Base-by-base conservation (phyloP, 177 flowering plant genomes). In the Telopea speciosissima region DNA sequence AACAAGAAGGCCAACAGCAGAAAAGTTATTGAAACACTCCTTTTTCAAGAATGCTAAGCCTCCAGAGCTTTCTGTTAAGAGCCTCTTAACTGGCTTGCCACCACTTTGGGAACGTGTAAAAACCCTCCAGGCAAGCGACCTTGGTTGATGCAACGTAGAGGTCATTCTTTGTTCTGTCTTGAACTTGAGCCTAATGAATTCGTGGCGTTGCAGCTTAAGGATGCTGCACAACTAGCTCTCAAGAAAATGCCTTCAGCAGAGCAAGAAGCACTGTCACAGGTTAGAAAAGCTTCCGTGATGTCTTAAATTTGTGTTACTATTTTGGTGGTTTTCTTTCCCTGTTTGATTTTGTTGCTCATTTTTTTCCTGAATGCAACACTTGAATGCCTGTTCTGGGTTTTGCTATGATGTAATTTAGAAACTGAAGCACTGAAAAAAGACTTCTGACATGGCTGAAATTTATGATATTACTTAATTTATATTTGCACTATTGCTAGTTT, bases 201-300 rank as follows among this genome's bases (percentile, higher is more conserved):
- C 61, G 1, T 58, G n/a, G 5, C 44, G 77, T 58, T 81, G 73
- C 86, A 96, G 99, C 89, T 83, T 64, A 96, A 96, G 81, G 99
- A 96, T 87, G 98, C 93, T 76, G 90, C 97, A 56, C 97, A 93
- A 73, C 82, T 96, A 69, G 99, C 98, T 75, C 80, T 93, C 22
- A 93, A 93, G 86, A 89, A 79, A 83, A 90, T 96, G 98, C 92
- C 97, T 66, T 93, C 98, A 25, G 86, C 98, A 52, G 99, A 96
- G 68, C 86, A 93, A 81, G 99, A 96, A 84, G 99, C 99, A 68
- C 63, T 91, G 75, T 96, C 99, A 72, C 93, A 86, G 99, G 99
- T 95, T 62, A 22, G 81, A 70, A 36, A 62, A 65, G 72, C 72
- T 70, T 60, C 24, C 61, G 9, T 49, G 54, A 49, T 49, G 54